A percentile compares a stretch with the other conserved stretches of the same genome.
phyloP scores from a whole-genome alignment of 345 rosid species.

The Iberis pinnata region DNA sequence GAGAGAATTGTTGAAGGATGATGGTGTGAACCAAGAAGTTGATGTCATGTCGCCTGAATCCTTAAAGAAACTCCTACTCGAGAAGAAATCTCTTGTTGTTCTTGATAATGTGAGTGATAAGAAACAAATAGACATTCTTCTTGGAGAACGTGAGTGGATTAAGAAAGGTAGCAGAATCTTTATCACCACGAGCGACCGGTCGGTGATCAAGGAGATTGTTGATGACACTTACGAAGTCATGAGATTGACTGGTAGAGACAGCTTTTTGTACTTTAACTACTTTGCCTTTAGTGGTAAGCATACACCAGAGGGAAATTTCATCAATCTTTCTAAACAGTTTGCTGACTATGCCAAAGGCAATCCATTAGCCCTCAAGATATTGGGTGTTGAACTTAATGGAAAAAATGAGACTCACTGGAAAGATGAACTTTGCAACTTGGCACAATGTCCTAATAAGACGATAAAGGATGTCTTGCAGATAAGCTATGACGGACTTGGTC shows the following conservation, averaged over 20 bases:
- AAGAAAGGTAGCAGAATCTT: conserved; percentile 23
- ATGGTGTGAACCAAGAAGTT: neutral
- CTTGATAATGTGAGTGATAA: conserved; percentile 1
- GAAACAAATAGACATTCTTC: neutral
- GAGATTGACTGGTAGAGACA: conserved; percentile 8
- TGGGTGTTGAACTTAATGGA: conserved; percentile 16
- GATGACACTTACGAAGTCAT: conserved; percentile 10
- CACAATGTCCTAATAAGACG: conserved; percentile 3
- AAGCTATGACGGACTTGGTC: conserved; percentile 29
- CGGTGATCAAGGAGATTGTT: neutral
- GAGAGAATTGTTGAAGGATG: neutral
- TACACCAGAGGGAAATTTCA: neutral
- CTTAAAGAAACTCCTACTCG: neutral
- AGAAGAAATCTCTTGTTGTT: neutral
- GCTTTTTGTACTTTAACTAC: conserved; percentile 17
- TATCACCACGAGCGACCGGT: conserved; percentile 19
- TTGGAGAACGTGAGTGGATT: neutral
- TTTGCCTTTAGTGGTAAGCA: neutral
- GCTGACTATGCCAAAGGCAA: conserved; percentile 27
- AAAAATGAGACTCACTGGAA: conserved; percentile 17
- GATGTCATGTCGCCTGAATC: neutral
- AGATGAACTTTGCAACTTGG: neutral
- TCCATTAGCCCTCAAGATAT: conserved; percentile 34
- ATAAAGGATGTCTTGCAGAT: conserved; percentile 16
- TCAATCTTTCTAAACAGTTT: conserved; percentile 9